Base-by-base conservation (phyloP, 129 eudicot species). In the Arctium minus region DNA sequence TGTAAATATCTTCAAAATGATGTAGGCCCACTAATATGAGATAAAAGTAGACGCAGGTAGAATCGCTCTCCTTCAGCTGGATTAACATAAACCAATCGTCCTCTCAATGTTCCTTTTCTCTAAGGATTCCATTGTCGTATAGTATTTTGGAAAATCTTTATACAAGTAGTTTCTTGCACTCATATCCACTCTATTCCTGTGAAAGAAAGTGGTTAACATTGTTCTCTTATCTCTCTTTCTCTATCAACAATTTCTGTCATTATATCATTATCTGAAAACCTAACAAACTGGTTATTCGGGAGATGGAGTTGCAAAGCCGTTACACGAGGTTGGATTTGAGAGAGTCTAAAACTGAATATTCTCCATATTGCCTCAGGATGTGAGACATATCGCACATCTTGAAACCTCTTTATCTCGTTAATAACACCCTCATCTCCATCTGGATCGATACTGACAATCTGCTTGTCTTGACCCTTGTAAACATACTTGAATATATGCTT, bases 121-220 rank as follows among this genome's bases (percentile, higher is more conserved):
- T 80, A 4, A 9, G 5, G 7, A 1, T 30, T 81, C 77, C 83
- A 79, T 1, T 8, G 8, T 22, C 18, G 53, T 73, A 80, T 17
- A 77, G 38, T 53, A 31, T 11, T 2, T 29, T 0, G 65, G 83
- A 42, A 70, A 83, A 30, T 83, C 80, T 29, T 29, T 44, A 72
- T 74, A 87, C 7, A 80, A 17, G 13, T 17, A 74, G 4, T 8
- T 71, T 70, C 8, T 38, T 6, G 72, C 76, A 13, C 22, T 17
- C 0, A 8, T 8, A 9, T 46, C 53, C 0, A 2, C 31, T 0
- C 17, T 0, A 5, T 75, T 78, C 8, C 39, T 38, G 2, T 1
- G 6, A 15, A 82, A 82, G 9, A 77, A 82, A 8, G 68, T 1
- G 0, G 72, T 83, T 0, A 87, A 27, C 79, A 74, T 70, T 5